Base-by-base conservation (phyloP, 805 yeast genomes). In the Schwanniomyces pseudopolymorphus region DNA sequence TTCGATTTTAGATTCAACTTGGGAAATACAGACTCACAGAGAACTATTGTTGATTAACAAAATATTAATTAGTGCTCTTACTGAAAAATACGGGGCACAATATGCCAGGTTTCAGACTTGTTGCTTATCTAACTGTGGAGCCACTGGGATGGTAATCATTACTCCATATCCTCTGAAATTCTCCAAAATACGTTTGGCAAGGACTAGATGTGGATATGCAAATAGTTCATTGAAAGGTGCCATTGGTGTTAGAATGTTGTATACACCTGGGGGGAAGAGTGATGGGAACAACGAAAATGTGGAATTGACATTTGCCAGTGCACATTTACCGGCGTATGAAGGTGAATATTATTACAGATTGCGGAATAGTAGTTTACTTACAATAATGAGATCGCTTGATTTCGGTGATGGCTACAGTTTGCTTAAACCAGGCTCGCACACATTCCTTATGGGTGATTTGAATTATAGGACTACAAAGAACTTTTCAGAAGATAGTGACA, bases 391-490 rank as follows among this genome's bases (percentile, higher is more conserved):
- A 26, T 74, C 79, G 3, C 58, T 87, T 40, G 80, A 75, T 45
- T 83, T 86, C 57, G 77, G 75, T 10, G 85, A 83, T 53, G 83
- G 81, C 3, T 73, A 63, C 55, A 77, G 81, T 20, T 64, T 78
- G 21, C 59, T 83, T 38, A 78, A 77, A 49, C 81, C 83, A 0
- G 53, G 64, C 1, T 56, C 75, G 9, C 96, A 87, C 59, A 65
- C 84, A 4, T 85, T 90, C 57, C 62, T 90, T 43, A 66, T 88
- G 74, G 98, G 98, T 0, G 98, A 91, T 64, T 69, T 91, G 55
- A 91, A 91, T 60, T 91, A 87, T 63, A 72, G 98, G 38, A 77
- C 85, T 2, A 51, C 67, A 3, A 59, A 65, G 43, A 43, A 54
- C 11, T 51, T 49, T 16, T 45, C 53, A 28, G 27, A 43, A 3